Conservation (phyloP, 257 asterid genomes). For the Fraxinus excelsior region DNA sequence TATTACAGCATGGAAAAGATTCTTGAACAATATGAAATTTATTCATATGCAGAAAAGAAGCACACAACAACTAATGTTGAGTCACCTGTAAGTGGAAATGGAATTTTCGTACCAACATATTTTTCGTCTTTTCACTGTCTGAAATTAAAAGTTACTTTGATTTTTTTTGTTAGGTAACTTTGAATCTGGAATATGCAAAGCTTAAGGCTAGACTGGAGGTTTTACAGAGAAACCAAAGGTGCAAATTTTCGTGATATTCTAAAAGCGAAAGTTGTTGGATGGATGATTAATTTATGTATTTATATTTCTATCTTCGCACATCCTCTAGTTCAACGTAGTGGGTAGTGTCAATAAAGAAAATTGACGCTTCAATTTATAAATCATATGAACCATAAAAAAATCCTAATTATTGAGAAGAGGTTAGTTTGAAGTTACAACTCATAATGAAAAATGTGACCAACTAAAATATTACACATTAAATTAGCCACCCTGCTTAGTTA, state of each 20-base stretch:
- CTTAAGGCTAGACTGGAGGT: slow-evolving; percentile 85
- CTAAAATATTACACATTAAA: too few relatives aligned
- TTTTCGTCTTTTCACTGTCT: not conserved
- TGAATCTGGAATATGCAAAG: slow-evolving; percentile 82
- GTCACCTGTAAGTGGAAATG: slow-evolving; percentile 46
- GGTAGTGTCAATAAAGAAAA: too few relatives aligned
- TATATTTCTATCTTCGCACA: too few relatives aligned
- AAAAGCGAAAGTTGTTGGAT: too few relatives aligned
- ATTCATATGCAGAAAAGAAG: slow-evolving; percentile 70
- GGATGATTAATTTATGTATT: too few relatives aligned
- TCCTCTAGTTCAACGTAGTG: too few relatives aligned
- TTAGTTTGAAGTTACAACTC: too few relatives aligned
- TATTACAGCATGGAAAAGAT: slow-evolving; percentile 79
- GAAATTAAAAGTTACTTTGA: not conserved
- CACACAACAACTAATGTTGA: slow-evolving; percentile 42
- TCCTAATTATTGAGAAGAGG: too few relatives aligned
- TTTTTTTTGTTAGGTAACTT: slow-evolving; percentile 42
- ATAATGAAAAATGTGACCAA: too few relatives aligned
- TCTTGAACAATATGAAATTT: slow-evolving; percentile 77
- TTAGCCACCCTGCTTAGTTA: too few relatives aligned
- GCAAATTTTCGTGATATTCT: not conserved
- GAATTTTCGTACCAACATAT: not conserved
- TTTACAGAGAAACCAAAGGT: slow-evolving; percentile 76
- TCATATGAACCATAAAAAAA: too few relatives aligned
- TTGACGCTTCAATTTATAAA: too few relatives aligned